phyloP scores from a whole-genome alignment of 768 basidiomycete species.

The Russula sp. region DNA sequence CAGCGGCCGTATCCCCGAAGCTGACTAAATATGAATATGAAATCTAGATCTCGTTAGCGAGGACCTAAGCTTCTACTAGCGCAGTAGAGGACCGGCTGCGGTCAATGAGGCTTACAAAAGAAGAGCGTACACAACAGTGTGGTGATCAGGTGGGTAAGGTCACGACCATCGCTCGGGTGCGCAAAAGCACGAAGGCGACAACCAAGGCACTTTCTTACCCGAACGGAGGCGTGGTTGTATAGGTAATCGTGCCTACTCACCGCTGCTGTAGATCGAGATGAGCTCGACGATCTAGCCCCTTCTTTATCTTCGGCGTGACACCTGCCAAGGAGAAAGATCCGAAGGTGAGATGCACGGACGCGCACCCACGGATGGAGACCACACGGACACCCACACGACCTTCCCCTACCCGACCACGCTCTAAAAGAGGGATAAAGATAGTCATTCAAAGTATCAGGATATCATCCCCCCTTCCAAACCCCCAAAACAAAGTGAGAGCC shows the following conservation, averaged over 20 bases:
- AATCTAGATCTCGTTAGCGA: conserved; percentile 9
- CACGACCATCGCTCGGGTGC: background rate
- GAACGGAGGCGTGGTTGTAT: background rate
- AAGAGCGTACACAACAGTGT: background rate
- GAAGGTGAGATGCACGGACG: background rate
- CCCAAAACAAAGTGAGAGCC: background rate
- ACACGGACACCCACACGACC: background rate
- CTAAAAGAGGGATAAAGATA: background rate
- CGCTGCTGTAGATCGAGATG: background rate
- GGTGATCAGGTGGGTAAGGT: background rate
- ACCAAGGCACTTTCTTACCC: background rate
- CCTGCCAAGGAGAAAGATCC: background rate
- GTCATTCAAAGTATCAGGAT: too few relatives aligned
- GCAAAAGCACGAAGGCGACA: background rate
- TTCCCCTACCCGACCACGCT: background rate
- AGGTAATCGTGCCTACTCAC: conserved; percentile 8
- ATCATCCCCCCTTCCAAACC: too few relatives aligned
- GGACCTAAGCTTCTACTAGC: background rate
- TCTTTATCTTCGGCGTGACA: background rate
- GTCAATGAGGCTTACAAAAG: conserved; percentile 4
- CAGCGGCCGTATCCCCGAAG: conserved; percentile 2
- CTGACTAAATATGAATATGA: background rate
- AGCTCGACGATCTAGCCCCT: background rate
- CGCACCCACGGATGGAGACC: background rate
- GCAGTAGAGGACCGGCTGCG: background rate